A percentile compares a stretch with the other conserved stretches of the same genome.
Evolutionary conservation across 805 yeast species (phyloP).

Genomic region (Wickerhamomyces queroliae): DNA sequence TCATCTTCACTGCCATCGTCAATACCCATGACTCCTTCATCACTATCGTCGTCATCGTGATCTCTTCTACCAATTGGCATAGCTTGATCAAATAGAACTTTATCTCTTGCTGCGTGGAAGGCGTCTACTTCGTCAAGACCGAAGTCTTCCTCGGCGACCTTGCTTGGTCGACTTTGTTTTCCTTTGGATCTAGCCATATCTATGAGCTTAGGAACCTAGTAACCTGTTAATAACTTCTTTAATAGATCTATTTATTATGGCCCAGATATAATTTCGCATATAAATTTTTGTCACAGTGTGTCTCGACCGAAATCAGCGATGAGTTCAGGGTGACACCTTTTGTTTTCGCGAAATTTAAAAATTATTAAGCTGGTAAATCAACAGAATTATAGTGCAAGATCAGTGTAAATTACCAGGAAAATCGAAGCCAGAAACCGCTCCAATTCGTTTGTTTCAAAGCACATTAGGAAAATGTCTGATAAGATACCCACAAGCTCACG

Average conservation of each 20-base stretch:
- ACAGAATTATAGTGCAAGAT: background rate
- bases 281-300: background rate
- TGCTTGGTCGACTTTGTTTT: conserved; percentile 4
- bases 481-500: conserved; percentile 21
- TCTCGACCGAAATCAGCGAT: background rate
- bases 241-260: too few relatives aligned
- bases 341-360: background rate
- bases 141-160: conserved; percentile 25
- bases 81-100: conserved; percentile 50
- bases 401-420: too few relatives aligned
- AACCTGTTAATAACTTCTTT: too few relatives aligned
- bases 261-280: too few relatives aligned
- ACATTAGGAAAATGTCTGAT: conserved; percentile 13
- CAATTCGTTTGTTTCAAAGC: background rate
- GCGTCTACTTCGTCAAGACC: conserved; percentile 66
- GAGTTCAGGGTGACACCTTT: background rate
- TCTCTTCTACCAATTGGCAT: conserved; percentile 34
- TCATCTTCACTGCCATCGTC: conserved; percentile 45
- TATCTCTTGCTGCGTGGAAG: conserved; percentile 55
- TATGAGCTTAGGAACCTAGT: too few relatives aligned
- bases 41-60: conserved; percentile 40
- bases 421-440: too few relatives aligned
- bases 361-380: background rate
- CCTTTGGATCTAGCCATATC: conserved; percentile 17
- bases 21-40: conserved; percentile 44